Percentiles rank a stretch among this genome's conserved stretches.
Evolutionary conservation across 345 rosid genomes (phyloP).

Genomic region (Carallia brachiata): DNA sequence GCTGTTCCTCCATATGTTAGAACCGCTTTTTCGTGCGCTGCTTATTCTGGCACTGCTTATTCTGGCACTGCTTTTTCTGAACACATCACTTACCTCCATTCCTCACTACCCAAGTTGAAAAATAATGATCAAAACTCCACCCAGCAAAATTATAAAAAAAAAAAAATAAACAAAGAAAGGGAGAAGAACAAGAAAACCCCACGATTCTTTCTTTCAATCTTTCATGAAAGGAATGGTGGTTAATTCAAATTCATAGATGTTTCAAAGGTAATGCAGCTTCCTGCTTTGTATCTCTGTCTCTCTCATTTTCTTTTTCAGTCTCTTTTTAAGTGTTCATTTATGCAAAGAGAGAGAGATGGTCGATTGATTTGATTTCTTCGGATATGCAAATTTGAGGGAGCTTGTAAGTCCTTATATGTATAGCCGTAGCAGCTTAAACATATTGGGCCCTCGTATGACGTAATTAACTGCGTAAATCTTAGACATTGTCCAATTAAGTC

Average conservation of each 20-base stretch:
- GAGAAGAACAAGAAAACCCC: neutral
- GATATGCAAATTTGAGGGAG: neutral
- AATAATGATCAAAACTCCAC: neutral
- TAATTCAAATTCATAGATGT: neutral
- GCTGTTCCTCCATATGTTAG: slow-evolving; percentile 43
- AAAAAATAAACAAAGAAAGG: neutral
- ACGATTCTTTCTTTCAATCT: neutral
- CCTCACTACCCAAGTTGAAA: neutral
- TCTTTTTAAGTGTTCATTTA: neutral
- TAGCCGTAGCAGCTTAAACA: neutral
- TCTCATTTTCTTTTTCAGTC: neutral
- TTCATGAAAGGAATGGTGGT: slow-evolving; percentile 11
- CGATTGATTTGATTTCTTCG: neutral
- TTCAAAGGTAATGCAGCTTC: no score
- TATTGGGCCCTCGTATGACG: no score
- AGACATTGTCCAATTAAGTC: no score
- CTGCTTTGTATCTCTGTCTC: neutral
- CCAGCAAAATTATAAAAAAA: neutral
- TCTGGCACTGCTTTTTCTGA: slow-evolving; percentile 36
- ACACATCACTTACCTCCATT: slow-evolving; percentile 38
- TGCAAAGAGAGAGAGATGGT: neutral
- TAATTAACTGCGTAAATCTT: no score
- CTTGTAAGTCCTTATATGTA: neutral
- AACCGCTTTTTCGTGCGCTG: slow-evolving; percentile 40
- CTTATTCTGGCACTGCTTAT: slow-evolving; percentile 39